Evolutionary conservation across 305 asterid genomes (phyloP).

Genomic region (Euphrasia arctica): DNA sequence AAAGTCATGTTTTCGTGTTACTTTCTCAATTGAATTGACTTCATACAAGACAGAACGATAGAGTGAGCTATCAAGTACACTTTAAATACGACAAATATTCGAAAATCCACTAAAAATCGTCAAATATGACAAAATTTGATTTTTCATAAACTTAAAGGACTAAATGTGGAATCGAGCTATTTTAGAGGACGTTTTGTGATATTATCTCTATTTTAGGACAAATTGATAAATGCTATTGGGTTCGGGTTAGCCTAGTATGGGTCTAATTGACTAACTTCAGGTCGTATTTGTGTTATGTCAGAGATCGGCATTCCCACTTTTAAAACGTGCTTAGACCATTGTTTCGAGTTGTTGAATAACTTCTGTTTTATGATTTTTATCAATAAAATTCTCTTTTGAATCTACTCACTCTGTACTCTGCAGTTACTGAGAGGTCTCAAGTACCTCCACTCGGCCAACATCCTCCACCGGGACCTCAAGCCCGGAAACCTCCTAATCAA

Average conservation of each 20-base stretch:
- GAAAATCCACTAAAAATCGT: no score
- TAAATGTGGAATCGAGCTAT: no score
- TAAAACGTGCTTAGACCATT: no score
- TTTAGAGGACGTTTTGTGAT: no score
- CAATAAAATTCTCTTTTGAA: background rate
- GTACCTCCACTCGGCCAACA: constrained; percentile 86
- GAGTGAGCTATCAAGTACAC: no score
- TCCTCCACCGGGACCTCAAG: constrained; percentile 87
- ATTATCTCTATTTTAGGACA: no score
- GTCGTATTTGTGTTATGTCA: background rate
- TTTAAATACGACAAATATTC: no score
- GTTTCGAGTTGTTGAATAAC: background rate
- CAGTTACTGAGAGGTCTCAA: constrained; percentile 85
- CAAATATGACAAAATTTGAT: no score
- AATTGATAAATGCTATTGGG: background rate
- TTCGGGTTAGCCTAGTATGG: background rate
- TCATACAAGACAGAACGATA: no score
- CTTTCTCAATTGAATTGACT: no score
- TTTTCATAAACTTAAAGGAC: no score
- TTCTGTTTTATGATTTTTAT: background rate
- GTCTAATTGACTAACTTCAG: background rate
- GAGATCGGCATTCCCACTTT: background rate
- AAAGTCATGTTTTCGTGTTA: no score
- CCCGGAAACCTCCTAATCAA: constrained; percentile 90
- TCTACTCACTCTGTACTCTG: constrained; percentile 24